Conservation (phyloP, 2,329 filamentous ascomycete species). For the Alternaria incomplexa region DNA sequence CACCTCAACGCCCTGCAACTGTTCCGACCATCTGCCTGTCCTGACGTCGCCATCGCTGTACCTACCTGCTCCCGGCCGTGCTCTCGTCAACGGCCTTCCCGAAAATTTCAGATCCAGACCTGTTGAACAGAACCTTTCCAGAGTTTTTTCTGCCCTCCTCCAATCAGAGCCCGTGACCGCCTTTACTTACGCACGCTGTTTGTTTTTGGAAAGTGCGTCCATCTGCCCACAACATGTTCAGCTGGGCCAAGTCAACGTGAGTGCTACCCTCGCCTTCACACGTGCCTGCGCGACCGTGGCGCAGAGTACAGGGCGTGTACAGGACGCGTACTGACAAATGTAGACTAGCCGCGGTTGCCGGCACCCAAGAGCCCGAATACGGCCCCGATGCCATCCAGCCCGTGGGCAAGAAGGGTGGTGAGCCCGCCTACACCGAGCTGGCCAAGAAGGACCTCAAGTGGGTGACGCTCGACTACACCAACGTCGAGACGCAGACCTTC, state of each 20-base stretch:
- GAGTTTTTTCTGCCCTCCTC: conserved; percentile 36
- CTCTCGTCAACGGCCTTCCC: conserved; percentile 21
- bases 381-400: conserved; percentile 86
- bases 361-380: conserved; percentile 96
- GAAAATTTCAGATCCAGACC: conserved; percentile 28
- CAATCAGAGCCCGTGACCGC: conserved; percentile 27
- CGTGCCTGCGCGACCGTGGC: conserved; percentile 23
- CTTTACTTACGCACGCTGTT: conserved; percentile 32
- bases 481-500: conserved; percentile 93
- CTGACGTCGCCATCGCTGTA: conserved; percentile 11
- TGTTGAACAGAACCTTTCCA: conserved; percentile 35
- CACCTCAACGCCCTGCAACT: conserved; percentile 10
- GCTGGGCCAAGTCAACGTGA: conserved; percentile 93
- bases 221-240: conserved; percentile 69
- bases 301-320: background rate
- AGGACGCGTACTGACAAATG: conserved; percentile 21
- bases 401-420: conserved; percentile 79
- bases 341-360: conserved; percentile 77
- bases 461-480: conserved; percentile 80
- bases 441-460: conserved; percentile 82
- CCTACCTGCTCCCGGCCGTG: conserved; percentile 29
- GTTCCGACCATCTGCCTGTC: conserved; percentile 18
- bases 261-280: conserved; percentile 45
- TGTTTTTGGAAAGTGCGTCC: conserved; percentile 39
- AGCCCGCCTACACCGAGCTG: conserved; percentile 80